Conservation (phyloP, 192 early-diverging fungal species). For the Rhizophlyctis rosea region DNA sequence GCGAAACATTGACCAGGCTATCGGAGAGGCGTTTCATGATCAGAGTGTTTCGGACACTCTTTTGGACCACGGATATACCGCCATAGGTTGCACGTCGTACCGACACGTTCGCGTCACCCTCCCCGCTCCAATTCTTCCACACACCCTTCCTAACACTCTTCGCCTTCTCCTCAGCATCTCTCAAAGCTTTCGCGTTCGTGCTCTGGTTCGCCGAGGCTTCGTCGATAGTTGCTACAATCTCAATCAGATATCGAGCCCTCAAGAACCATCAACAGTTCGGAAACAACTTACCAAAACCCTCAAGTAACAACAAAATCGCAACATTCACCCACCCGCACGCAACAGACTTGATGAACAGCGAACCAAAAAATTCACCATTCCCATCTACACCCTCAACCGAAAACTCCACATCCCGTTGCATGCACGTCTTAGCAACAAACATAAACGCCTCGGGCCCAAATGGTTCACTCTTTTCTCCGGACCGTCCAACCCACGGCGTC, state of each 20-base stretch:
- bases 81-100: too few relatives aligned
- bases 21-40: too few relatives aligned
- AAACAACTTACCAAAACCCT: conserved; percentile 68
- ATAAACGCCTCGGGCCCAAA: conserved; percentile 80
- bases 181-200: conserved; percentile 63
- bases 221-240: conserved; percentile 79
- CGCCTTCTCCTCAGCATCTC: conserved; percentile 75
- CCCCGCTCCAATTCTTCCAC: conserved; percentile 62
- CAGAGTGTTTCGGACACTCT: too few relatives aligned
- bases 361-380: conserved; percentile 87
- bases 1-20: too few relatives aligned
- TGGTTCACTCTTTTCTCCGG: conserved; percentile 76
- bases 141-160: conserved; percentile 65
- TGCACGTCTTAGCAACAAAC: conserved; percentile 55
- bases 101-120: too few relatives aligned
- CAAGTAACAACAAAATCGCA: conserved; percentile 68
- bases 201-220: conserved; percentile 83
- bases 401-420: conserved; percentile 94
- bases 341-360: conserved; percentile 59
- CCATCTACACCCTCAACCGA: conserved; percentile 89
- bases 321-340: conserved; percentile 61
- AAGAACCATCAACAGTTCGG: too few relatives aligned
- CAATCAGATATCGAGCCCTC: too few relatives aligned
- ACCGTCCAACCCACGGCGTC: conserved; percentile 73
- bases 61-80: too few relatives aligned